These are phyloP conservation scores for Glarea lozoyensis DNA, from an alignment of 495 filamentous ascomycete species.

Conservation along the genomic window DNA sequence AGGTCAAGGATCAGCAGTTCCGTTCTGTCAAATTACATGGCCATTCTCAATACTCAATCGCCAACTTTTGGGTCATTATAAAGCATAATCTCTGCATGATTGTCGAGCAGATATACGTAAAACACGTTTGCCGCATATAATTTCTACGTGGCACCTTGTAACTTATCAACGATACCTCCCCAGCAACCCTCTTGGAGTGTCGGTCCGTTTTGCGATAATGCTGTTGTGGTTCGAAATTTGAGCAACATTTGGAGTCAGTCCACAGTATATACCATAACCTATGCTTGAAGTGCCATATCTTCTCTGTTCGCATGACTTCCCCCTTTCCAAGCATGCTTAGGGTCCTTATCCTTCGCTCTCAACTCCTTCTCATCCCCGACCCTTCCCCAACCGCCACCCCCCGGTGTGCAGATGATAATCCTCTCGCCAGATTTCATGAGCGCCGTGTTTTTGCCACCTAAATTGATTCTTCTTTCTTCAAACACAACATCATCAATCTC, in stretches of 20 bases:
- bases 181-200: no score
- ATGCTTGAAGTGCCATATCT: conserved; percentile 41
- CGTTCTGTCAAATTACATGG: no score
- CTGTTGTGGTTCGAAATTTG: no score
- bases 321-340: conserved; percentile 49
- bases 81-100: no score
- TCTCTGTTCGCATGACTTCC: conserved; percentile 49
- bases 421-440: conserved; percentile 78
- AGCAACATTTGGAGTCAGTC: no score
- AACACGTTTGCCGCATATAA: no score
- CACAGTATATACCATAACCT: conserved; percentile 3
- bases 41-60: no score
- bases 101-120: no score
- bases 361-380: conserved; percentile 43
- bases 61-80: no score
- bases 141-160: no score
- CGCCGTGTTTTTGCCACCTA: conserved; percentile 92
- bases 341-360: conserved; percentile 34
- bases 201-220: no score
- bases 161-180: no score
- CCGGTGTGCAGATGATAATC: conserved; percentile 67
- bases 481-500: conserved; percentile 31
- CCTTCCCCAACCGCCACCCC: conserved; percentile 66
- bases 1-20: conserved; percentile 6
- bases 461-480: conserved; percentile 65